Base-by-base conservation (phyloP, 805 yeast species). In the Ogataea sp. region DNA sequence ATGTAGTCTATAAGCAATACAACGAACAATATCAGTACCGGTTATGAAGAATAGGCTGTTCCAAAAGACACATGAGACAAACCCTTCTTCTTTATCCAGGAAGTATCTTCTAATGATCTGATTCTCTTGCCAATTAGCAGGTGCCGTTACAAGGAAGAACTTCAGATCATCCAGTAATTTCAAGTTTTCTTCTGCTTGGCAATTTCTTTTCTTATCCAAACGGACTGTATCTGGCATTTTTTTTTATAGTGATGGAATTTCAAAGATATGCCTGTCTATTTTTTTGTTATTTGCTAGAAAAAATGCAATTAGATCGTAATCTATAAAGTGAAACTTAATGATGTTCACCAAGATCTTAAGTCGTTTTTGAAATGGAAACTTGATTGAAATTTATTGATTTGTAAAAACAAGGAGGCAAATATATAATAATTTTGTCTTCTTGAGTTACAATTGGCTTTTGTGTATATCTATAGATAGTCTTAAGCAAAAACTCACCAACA, bases 1-100 rank as follows among this genome's bases (percentile, higher is more conserved):
- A 50, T 81, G 82, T 64, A 90, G 83, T 48, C 90, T 78, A 59
- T 83, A 93, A 15, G 88, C 83, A 37, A 90, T 76, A 58, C 96
- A 86, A 42, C 96, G 77, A 35, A 93, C 96, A 42, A 90, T 89
- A 65, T 93, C 97, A 1, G 97, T 90, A 3, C 97, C 97, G 0
- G 97, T 90, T 36, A 90, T 75, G 61, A 83, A 89, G 57, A 83
- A 90, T 13, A 89, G 65, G 53, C 83, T 83, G 52, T 87, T 84
- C 97, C 97, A 90, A 49, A 73, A 81, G 1, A 93, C 87, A 61
- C 98, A 90, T 25, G 85, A 75, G n/a, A 87, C 87, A 48, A 90
- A 87, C 3, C 90, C 93, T 58, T 89, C 96, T 43, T 85, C 94
- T 46, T 82, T 83, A 50, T 87, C 88, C 37, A 90, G 63, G 55